Conservation (phyloP, 2,329 filamentous ascomycete genomes). For the Mollisia scopiformis region DNA sequence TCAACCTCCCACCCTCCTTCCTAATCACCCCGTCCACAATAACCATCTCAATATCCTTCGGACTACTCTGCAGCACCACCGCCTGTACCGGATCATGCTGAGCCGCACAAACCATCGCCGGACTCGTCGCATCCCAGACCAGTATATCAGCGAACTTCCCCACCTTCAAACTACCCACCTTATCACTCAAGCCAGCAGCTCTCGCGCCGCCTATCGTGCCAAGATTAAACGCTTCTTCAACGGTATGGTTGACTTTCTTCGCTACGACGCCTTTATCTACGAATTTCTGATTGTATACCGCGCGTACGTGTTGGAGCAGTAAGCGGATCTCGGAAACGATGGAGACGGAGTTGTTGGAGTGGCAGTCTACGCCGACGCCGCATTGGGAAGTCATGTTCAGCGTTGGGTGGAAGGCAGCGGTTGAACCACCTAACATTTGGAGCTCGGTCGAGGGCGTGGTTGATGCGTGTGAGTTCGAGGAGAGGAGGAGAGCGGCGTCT, state of each 20-base stretch:
- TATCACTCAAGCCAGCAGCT: slow-evolving; percentile 44
- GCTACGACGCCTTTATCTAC: slow-evolving; percentile 30
- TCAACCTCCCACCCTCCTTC: slow-evolving; percentile 37
- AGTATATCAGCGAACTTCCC: slow-evolving; percentile 52
- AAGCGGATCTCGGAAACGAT: slow-evolving; percentile 40
- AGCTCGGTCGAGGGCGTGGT: slow-evolving; percentile 53
- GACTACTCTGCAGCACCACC: slow-evolving; percentile 45
- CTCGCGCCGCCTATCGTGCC: slow-evolving; percentile 50
- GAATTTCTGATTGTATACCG: slow-evolving; percentile 35
- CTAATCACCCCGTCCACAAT: slow-evolving; percentile 46
- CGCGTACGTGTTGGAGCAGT: slow-evolving; percentile 37
- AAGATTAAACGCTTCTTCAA: slow-evolving; percentile 51
- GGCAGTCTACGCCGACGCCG: slow-evolving; percentile 40
- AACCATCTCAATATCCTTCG: slow-evolving; percentile 46
- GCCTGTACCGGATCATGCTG: slow-evolving; percentile 46
- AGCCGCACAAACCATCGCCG: slow-evolving; percentile 44
- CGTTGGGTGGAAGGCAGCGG: slow-evolving; percentile 35
- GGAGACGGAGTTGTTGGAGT: slow-evolving; percentile 34
- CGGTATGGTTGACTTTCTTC: slow-evolving; percentile 35
- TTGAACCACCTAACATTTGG: slow-evolving; percentile 47
- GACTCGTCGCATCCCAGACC: slow-evolving; percentile 46
- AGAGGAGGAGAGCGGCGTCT: slow-evolving; percentile 41
- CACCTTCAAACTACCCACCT: slow-evolving; percentile 48
- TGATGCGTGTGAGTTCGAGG: slow-evolving; percentile 42
- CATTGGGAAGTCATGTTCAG: slow-evolving; percentile 35